Conservation (phyloP, 2,329 filamentous ascomycete genomes). For the Aspergillus ibericus region DNA sequence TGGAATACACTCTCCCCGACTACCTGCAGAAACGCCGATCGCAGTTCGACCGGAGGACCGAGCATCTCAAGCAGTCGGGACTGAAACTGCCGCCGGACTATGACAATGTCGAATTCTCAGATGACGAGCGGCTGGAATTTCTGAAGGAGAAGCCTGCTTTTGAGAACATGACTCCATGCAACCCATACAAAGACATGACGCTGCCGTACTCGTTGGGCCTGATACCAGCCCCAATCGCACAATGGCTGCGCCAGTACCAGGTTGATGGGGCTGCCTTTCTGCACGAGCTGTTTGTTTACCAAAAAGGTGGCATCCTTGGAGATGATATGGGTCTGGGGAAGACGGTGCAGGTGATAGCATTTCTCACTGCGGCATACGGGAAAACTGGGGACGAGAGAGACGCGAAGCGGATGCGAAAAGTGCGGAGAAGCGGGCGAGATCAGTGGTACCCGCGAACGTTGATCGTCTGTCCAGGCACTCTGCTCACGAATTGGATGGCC, state of each 20-base stretch:
- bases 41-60: slow-evolving; percentile 65
- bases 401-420: slow-evolving; percentile 80
- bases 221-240: slow-evolving; percentile 85
- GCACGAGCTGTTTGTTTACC: slow-evolving; percentile 85
- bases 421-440: slow-evolving; percentile 60
- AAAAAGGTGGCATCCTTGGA: slow-evolving; percentile 84
- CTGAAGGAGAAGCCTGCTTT: slow-evolving; percentile 72
- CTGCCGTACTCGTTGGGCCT: slow-evolving; percentile 74
- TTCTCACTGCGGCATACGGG: slow-evolving; percentile 86
- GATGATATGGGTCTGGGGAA: slow-evolving; percentile 99
- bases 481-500: slow-evolving; percentile 88
- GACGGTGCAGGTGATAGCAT: slow-evolving; percentile 92
- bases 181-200: slow-evolving; percentile 71
- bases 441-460: slow-evolving; percentile 81
- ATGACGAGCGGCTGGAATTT: slow-evolving; percentile 62
- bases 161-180: slow-evolving; percentile 60
- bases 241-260: slow-evolving; percentile 91
- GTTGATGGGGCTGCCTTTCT: slow-evolving; percentile 81
- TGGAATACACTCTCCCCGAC: slow-evolving; percentile 65
- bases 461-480: slow-evolving; percentile 82
- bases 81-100: slow-evolving; percentile 77
- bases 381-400: slow-evolving; percentile 91
- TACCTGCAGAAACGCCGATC: slow-evolving; percentile 69
- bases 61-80: slow-evolving; percentile 64
- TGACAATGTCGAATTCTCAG: slow-evolving; percentile 72